Evolutionary conservation across 140 eudicot species (phyloP).

Genomic region (Erigeron philadelphicus): DNA sequence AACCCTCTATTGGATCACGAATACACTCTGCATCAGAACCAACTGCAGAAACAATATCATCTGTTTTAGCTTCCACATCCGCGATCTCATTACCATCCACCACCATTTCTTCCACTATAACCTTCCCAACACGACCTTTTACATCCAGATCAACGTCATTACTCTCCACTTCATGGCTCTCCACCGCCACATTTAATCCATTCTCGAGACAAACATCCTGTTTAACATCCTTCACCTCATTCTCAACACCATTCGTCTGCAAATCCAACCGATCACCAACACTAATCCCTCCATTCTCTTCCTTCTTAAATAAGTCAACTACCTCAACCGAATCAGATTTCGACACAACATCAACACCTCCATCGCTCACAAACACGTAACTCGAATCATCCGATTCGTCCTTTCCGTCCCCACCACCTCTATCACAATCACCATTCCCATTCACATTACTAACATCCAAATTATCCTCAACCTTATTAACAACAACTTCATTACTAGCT

Average conservation of each 20-base stretch:
- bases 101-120: slow-evolving; percentile 19
- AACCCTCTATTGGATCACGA: slow-evolving; percentile 21
- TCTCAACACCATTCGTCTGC: slow-evolving; percentile 21
- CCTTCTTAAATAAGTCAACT: slow-evolving; percentile 25
- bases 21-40: slow-evolving; percentile 16
- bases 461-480: slow-evolving; percentile 29
- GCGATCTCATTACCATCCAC: slow-evolving; percentile 15
- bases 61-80: slow-evolving; percentile 18
- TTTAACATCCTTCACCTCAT: slow-evolving; percentile 19
- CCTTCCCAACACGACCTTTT: slow-evolving; percentile 24
- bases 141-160: slow-evolving; percentile 17
- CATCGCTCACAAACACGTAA: slow-evolving; percentile 42
- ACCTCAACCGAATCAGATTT: slow-evolving; percentile 23
- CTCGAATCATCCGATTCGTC: slow-evolving; percentile 39
- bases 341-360: slow-evolving; percentile 11
- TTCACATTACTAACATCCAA: slow-evolving; percentile 32
- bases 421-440: slow-evolving; percentile 26
- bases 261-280: slow-evolving; percentile 17
- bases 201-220: slow-evolving; percentile 22
- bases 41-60: slow-evolving; percentile 27
- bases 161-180: too few species aligned
- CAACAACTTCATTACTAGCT: slow-evolving; percentile 30
- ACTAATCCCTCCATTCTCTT: slow-evolving; percentile 16
- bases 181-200: too few species aligned
- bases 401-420: slow-evolving; percentile 14